Evolutionary conservation across 805 yeast genomes (phyloP).

Genomic region (Blastobotrys mokoenaii): DNA sequence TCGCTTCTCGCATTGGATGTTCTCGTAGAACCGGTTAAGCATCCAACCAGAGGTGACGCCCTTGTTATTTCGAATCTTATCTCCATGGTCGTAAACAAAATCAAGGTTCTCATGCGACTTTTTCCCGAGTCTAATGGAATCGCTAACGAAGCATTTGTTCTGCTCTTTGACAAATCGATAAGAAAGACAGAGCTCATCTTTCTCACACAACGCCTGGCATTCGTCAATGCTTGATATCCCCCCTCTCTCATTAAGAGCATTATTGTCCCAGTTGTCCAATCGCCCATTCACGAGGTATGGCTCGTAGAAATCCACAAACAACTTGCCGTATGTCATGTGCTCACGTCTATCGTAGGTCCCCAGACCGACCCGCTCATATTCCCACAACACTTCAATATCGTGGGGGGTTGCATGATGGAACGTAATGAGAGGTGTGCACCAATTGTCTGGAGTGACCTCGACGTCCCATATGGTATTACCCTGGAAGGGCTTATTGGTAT

Average conservation of each 20-base stretch:
- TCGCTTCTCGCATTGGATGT: too few relatives aligned
- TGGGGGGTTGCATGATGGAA: conserved; percentile 7
- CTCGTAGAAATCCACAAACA: conserved; percentile 16
- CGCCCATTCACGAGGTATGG: conserved; percentile 13
- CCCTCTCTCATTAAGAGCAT: conserved; percentile 2
- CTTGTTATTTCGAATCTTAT: background rate
- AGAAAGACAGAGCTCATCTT: background rate
- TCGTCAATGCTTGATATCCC: conserved; percentile 9
- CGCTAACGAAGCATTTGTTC: conserved; percentile 7
- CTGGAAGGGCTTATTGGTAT: conserved; percentile 20
- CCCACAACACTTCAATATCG: conserved; percentile 8
- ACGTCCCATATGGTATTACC: conserved; percentile 22
- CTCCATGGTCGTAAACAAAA: background rate
- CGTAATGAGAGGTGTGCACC: conserved; percentile 26
- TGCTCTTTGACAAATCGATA: conserved; percentile 1
- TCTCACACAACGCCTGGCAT: conserved; percentile 4
- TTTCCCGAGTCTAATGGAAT: conserved; percentile 15
- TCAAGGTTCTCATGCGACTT: conserved; percentile 15
- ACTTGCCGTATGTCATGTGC: conserved; percentile 13
- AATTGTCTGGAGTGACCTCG: conserved; percentile 11
- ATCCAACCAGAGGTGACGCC: conserved; percentile 21
- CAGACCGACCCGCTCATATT: conserved; percentile 19
- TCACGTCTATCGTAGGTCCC: conserved; percentile 11
- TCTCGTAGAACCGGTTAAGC: conserved; percentile 23
- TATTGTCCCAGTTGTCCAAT: conserved; percentile 15